A percentile compares a stretch with the other conserved stretches of the same genome.
Evolutionary conservation across 768 basidiomycete species (phyloP).

Genomic region (Macrolepiota dolichaula): DNA sequence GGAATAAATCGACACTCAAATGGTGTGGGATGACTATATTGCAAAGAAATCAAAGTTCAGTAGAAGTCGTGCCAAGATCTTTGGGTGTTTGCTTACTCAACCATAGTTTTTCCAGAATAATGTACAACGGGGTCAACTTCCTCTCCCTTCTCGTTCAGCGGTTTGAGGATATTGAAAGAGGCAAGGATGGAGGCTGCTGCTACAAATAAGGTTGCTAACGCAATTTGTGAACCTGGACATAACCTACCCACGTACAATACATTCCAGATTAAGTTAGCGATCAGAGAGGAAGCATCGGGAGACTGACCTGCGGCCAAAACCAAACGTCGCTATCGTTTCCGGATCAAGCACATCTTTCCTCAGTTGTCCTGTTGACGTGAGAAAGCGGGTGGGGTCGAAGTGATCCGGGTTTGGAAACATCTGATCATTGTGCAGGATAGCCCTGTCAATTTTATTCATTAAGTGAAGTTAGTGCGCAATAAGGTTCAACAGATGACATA

Average conservation of each 20-base stretch:
- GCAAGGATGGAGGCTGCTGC: constrained; percentile 18
- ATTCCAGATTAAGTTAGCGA: not conserved
- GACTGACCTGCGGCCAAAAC: constrained; percentile 21
- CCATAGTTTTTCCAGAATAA: constrained; percentile 3
- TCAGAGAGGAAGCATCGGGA: not conserved
- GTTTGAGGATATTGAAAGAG: constrained; percentile 16
- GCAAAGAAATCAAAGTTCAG: not conserved
- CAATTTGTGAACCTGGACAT: constrained; percentile 24
- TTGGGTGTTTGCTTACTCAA: not conserved
- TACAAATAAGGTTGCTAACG: constrained; percentile 16
- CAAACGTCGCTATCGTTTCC: constrained; percentile 15
- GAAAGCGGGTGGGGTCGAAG: constrained; percentile 25
- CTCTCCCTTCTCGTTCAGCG: constrained; percentile 18
- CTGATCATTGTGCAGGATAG: constrained; percentile 20
- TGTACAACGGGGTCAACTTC: constrained; percentile 9
- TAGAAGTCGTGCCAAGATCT: not conserved
- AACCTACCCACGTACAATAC: constrained; percentile 10
- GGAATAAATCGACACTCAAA: not conserved
- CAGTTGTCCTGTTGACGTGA: constrained; percentile 14
- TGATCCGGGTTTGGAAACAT: constrained; percentile 18
- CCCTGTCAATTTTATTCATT: constrained; percentile 14
- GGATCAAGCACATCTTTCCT: constrained; percentile 17
- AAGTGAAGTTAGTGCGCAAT: not conserved
- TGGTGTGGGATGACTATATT: constrained; percentile 1
- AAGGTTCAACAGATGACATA: not conserved